A percentile compares a stretch with the other conserved stretches of the same genome.
These are phyloP conservation scores for Fusarium sp. DNA, from an alignment of 2,329 filamentous ascomycete species.

Conservation along the genomic window DNA sequence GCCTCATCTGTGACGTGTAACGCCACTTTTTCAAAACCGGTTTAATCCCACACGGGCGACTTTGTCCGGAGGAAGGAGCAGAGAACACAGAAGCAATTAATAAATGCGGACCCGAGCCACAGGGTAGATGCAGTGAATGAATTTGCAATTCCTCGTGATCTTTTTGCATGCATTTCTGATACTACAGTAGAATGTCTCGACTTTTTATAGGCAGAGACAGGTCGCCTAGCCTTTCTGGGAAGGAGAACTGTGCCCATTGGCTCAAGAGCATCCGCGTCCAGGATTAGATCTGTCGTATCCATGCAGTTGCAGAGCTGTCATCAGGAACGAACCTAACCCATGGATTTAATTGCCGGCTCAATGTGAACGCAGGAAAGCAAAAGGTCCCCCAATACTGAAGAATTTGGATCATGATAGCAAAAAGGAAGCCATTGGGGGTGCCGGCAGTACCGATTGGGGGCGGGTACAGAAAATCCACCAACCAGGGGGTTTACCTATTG, in stretches of 20 bases:
- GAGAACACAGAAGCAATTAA: constrained; percentile 7
- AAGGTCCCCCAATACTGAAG: constrained; percentile 41
- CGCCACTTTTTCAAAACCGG: constrained; percentile 35
- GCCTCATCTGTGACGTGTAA: constrained; percentile 34
- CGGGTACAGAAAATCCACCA: constrained; percentile 45
- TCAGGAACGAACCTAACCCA: constrained; percentile 32
- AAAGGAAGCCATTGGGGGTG: constrained; percentile 39
- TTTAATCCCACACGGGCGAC: constrained; percentile 28
- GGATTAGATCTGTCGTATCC: constrained; percentile 32
- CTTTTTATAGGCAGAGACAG: constrained; percentile 4
- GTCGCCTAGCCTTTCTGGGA: constrained; percentile 27
- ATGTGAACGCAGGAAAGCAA: neutral
- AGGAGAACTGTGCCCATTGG: constrained; percentile 13
- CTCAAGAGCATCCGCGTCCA: constrained; percentile 9
- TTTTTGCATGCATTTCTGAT: constrained; percentile 15
- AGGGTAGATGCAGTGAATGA: constrained; percentile 13
- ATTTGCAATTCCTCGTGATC: constrained; percentile 8
- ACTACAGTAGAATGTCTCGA: constrained; percentile 3
- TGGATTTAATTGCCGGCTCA: constrained; percentile 21
- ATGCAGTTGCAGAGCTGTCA: constrained; percentile 21
- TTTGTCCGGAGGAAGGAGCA: constrained; percentile 22
- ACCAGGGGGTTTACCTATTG: constrained; percentile 18
- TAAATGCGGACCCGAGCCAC: constrained; percentile 13
- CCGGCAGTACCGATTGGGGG: constrained; percentile 37
- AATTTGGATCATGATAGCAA: constrained; percentile 20